These are phyloP conservation scores for Picea sitchensis DNA, from an alignment of 75 land plant genomes.

Conservation along the genomic window DNA sequence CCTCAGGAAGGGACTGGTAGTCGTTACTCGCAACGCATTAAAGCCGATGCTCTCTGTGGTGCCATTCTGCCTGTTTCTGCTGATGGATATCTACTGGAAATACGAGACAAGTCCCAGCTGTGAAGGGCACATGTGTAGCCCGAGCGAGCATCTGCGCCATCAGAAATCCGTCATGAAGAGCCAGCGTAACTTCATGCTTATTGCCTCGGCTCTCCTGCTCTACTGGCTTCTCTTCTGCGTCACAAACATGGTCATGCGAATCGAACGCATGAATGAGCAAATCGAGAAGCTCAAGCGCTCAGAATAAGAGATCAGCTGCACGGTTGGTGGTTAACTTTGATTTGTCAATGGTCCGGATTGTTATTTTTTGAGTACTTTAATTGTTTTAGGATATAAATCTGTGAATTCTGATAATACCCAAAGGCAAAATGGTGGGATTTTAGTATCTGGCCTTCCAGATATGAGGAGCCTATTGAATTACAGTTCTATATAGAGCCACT, in stretches of 20 bases:
- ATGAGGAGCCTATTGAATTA: too few relatives aligned
- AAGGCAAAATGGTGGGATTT: too few relatives aligned
- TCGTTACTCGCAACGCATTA: conserved; percentile 69
- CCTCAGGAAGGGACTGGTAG: conserved; percentile 71
- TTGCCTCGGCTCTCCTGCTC: conserved; percentile 59
- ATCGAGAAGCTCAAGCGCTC: conserved; percentile 47
- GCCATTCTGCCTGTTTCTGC: conserved; percentile 80
- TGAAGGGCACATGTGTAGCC: conserved; percentile 36
- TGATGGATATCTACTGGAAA: conserved; percentile 97
- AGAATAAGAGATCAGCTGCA: not conserved
- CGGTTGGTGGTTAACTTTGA: too few relatives aligned
- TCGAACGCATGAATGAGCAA: conserved; percentile 54
- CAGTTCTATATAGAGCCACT: too few relatives aligned
- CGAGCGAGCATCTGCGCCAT: conserved; percentile 59
- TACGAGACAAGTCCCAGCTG: conserved; percentile 76
- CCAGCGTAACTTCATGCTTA: conserved; percentile 74
- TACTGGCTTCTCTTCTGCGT: conserved; percentile 78
- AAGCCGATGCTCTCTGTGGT: conserved; percentile 81
- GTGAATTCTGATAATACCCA: too few relatives aligned
- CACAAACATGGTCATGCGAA: conserved; percentile 41
- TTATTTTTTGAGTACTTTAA: too few relatives aligned
- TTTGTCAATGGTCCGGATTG: too few relatives aligned
- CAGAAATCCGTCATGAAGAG: conserved; percentile 72
- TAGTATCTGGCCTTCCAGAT: too few relatives aligned
- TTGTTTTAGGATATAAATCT: too few relatives aligned